These are phyloP conservation scores for Globisporangium paroecandrum DNA, from an alignment of 352 stramenopile species.

Conservation along the genomic window DNA sequence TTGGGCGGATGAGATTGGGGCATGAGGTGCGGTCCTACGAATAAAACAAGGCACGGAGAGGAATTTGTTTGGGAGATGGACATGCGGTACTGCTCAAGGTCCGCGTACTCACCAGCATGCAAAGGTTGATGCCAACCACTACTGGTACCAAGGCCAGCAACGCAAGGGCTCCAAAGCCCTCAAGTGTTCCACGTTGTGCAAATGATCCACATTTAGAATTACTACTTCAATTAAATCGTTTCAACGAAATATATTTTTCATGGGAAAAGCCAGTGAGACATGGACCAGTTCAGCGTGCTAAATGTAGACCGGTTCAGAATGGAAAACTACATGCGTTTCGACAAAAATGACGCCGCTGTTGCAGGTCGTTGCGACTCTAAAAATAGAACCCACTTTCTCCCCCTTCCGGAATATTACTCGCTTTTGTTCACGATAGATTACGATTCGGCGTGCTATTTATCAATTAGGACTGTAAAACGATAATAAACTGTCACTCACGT, in stretches of 20 bases:
- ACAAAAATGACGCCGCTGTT: background rate
- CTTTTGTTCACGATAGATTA: background rate
- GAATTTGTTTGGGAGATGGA: background rate
- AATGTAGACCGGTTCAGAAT: background rate
- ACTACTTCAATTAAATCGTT: background rate
- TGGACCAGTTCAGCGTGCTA: background rate
- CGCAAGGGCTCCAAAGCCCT: background rate
- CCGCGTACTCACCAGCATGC: background rate
- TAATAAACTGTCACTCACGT: background rate
- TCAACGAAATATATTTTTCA: background rate
- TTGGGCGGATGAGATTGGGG: background rate
- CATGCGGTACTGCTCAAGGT: background rate
- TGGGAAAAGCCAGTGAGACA: background rate
- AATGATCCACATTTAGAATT: background rate
- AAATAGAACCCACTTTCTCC: background rate
- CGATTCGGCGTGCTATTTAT: background rate
- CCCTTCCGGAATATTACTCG: background rate
- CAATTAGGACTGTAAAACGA: background rate
- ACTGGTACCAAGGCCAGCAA: background rate
- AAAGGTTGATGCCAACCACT: background rate
- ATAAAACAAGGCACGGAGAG: background rate
- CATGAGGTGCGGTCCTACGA: background rate
- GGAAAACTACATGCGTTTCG: background rate
- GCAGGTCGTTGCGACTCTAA: background rate
- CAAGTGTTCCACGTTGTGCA: background rate